A percentile compares a stretch with the other conserved stretches of the same genome.
Conservation (phyloP, 192 early-diverging fungal species). For the Phlyctochytrium arcticum region DNA sequence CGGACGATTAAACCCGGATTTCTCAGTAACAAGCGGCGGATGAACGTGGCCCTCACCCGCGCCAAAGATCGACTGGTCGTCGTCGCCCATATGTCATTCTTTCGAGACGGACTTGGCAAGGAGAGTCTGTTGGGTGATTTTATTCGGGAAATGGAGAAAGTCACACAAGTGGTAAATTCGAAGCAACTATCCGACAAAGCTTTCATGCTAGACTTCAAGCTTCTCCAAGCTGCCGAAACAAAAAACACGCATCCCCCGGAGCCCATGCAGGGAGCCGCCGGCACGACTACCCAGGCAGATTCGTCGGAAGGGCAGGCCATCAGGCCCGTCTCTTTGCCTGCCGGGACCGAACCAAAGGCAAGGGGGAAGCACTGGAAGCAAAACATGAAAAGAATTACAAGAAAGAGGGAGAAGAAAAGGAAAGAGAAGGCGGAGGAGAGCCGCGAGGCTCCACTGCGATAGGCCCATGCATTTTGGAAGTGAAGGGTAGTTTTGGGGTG, state of each 20-base stretch:
- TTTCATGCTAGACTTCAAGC: conserved; percentile 15
- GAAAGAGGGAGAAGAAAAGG: background rate
- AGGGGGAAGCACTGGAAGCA: background rate
- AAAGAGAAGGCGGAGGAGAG: too few relatives aligned
- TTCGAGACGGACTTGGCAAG: conserved; percentile 14
- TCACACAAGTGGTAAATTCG: conserved; percentile 5
- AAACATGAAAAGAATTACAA: background rate
- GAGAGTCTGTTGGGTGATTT: conserved; percentile 5
- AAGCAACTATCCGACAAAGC: conserved; percentile 5
- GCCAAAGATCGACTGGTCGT: conserved; percentile 16
- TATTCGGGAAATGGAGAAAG: conserved; percentile 11
- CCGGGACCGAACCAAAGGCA: background rate
- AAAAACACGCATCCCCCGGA: too few relatives aligned
- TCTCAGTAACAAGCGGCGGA: conserved; percentile 10
- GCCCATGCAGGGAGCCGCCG: too few relatives aligned
- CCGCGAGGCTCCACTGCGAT: too few relatives aligned
- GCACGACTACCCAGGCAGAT: too few relatives aligned
- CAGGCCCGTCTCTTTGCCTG: too few relatives aligned
- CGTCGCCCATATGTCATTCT: conserved; percentile 8
- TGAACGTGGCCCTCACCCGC: conserved; percentile 14
- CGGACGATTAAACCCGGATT: conserved; percentile 7
- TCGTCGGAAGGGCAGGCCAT: too few relatives aligned
- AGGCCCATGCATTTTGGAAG: too few relatives aligned
- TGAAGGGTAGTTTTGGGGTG: too few relatives aligned
- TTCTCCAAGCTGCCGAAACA: too few relatives aligned